Base-by-base conservation (phyloP, 2,329 filamentous ascomycete species). In the Aureobasidium musti region DNA sequence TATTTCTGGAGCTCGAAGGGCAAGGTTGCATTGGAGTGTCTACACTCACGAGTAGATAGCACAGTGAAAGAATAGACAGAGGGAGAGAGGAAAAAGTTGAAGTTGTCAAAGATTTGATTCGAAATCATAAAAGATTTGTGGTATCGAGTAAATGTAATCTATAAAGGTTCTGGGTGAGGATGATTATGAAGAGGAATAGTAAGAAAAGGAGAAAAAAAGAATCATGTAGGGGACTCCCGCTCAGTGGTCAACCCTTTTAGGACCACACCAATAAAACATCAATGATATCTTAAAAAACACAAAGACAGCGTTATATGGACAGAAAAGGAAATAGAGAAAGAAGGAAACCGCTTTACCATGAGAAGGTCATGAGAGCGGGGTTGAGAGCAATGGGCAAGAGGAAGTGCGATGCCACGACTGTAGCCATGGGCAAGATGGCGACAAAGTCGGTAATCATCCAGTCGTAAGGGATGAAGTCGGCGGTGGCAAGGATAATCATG, bases 281-380 rank as follows among this genome's bases (percentile, higher is more conserved):
- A 26, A 28, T 63, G 59, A 63, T 64, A 64, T 64, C 57, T 35
- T 39, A 35, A 54, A 45, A 45, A 43, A 30, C 8, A n/a, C n/a
- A n/a, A n/a, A n/a, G 33, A 64, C 61, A 41, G 26, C 45, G 30
- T 45, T 52, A 39, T 39, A 41, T 63, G 14, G 30, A 54, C 37
- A 64, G 39, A 64, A 63, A 63, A 26, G 33, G 41, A 50, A 43
- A 26, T 1, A 53, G 53, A 2, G 11, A 23, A 13, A 28, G 23
- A 17, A 30, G 11, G 17, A 63, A 63, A 28, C 26, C 37, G 17
- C 45, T 65, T 61, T 85, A 91, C 86, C 88, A 92, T 11, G 88
- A 90, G 76, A 92, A 91, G 0, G 87, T 90, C 89, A 91, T 91
- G 72, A 92, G 80, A 23, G 89, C 89, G n/a, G 89, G 90, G 77